A percentile compares a stretch with the other conserved stretches of the same genome.
Evolutionary conservation across 2,329 filamentous ascomycete genomes (phyloP).

Genomic region (Alternaria triticina): DNA sequence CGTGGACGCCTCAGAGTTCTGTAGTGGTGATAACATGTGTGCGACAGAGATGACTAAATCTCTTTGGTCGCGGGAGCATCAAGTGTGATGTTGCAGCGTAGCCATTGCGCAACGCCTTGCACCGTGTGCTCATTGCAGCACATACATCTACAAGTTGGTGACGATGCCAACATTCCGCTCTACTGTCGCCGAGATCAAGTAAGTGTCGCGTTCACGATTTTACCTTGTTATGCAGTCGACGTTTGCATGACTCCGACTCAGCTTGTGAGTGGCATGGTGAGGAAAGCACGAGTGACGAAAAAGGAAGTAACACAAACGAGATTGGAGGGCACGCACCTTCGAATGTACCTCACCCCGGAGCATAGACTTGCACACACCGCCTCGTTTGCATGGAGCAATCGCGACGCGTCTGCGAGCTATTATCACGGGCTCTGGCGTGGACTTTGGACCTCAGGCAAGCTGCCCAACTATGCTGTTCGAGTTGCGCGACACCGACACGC

Average conservation of each 20-base stretch:
- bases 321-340: slow-evolving; percentile 37
- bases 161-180: neutral
- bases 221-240: neutral
- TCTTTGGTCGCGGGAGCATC: neutral
- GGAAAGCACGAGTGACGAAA: slow-evolving; percentile 14
- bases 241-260: neutral
- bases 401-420: slow-evolving; percentile 10
- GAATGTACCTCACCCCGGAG: slow-evolving; percentile 17
- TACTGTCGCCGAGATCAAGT: neutral
- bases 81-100: neutral
- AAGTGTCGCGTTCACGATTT: neutral
- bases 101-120: neutral
- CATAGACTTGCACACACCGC: slow-evolving; percentile 12
- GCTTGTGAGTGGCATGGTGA: neutral
- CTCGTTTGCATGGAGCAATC: slow-evolving; percentile 17
- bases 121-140: neutral
- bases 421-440: slow-evolving; percentile 25
- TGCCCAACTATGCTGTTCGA: slow-evolving; percentile 1
- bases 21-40: neutral
- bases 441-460: neutral
- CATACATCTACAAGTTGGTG: neutral
- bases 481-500: neutral
- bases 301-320: slow-evolving; percentile 27
- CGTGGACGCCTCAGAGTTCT: neutral
- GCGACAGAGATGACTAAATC: neutral